Base-by-base conservation (phyloP, 495 filamentous ascomycete genomes). In the Aspergillus asperescens region DNA sequence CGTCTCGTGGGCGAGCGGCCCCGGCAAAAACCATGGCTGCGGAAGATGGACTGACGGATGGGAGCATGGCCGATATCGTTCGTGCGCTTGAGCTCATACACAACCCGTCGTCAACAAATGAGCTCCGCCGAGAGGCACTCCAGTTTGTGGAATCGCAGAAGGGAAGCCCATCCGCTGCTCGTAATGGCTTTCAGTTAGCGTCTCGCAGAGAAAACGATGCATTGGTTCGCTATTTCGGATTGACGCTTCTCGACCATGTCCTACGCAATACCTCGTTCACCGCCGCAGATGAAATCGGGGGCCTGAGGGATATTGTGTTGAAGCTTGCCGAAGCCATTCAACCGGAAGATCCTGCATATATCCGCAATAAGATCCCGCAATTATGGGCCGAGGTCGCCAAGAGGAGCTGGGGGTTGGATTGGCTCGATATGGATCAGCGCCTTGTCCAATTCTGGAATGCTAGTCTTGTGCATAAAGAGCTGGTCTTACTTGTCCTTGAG, bases 381-480 rank as follows among this genome's bases (percentile, higher is more conserved):
- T 70, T 97, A 52, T 97, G 93, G 94, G 87, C 89, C 6, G 93
- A 96, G 65, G 71, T 95, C 45, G 90, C 90, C 22, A 97, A 99
- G 73, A 79, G 91, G 61, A 87, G 81, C 60, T 99, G 94, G 94
- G 89, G 76, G 8, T 74, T 80, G 25, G 88, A 92, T 40, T 99
- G 93, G 93, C 79, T 86, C 70, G 83, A 94, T 65, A 96, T 99
- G 93, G 93, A 99, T 63, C 75, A 81, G 37, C 71, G 85, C 57
- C 77, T 99, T 35, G 81, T 90, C 35, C 80, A 80, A 51, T 77
- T 96, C 20, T 98, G 94, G 94, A 71, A 76, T n/a, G 79, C 80
- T 18, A 79, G 80, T 42, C 68, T 83, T 18, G 80, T 84, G 13
- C 86, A 89, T 66, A 89, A 89, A 67, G 81, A 86, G 59, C 74